phyloP scores from a whole-genome alignment of 768 basidiomycete species.

The Hortiboletus campestris region DNA sequence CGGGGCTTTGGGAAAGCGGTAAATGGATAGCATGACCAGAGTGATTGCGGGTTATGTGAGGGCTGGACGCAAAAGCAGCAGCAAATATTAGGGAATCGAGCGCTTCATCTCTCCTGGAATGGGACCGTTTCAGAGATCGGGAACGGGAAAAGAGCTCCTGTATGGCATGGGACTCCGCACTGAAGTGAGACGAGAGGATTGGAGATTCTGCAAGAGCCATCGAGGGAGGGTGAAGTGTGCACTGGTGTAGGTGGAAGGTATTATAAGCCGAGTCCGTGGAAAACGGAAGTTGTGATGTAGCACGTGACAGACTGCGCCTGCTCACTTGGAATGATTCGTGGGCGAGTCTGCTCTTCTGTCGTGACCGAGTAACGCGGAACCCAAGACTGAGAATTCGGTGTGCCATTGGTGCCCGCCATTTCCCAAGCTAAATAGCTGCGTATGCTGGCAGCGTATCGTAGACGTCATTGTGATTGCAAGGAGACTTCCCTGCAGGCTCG shows the following conservation, averaged over 20 bases:
- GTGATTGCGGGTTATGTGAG: constrained; percentile 81
- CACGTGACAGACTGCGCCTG: constrained; percentile 15
- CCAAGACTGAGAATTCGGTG: no score
- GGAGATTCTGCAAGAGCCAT: constrained; percentile 34
- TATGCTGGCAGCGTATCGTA: no score
- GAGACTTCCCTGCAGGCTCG: background rate
- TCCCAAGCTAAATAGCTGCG: background rate
- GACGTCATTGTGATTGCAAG: background rate
- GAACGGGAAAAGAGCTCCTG: constrained; percentile 66
- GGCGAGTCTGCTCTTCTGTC: background rate
- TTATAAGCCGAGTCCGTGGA: constrained; percentile 4
- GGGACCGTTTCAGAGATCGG: constrained; percentile 37
- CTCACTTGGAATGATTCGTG: background rate
- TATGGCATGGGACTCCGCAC: constrained; percentile 50
- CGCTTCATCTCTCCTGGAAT: constrained; percentile 61
- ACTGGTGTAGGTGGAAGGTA: background rate
- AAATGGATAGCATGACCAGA: constrained; percentile 74
- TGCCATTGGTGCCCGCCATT: background rate
- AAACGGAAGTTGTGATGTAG: background rate
- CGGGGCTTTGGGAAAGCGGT: constrained; percentile 44
- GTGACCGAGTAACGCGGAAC: no score
- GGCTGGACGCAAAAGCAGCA: constrained; percentile 69
- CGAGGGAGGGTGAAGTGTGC: background rate
- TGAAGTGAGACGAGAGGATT: constrained; percentile 25
- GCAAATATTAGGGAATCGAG: constrained; percentile 81